phyloP scores from a whole-genome alignment of 495 filamentous ascomycete species.

The Penicillium nucicola region DNA sequence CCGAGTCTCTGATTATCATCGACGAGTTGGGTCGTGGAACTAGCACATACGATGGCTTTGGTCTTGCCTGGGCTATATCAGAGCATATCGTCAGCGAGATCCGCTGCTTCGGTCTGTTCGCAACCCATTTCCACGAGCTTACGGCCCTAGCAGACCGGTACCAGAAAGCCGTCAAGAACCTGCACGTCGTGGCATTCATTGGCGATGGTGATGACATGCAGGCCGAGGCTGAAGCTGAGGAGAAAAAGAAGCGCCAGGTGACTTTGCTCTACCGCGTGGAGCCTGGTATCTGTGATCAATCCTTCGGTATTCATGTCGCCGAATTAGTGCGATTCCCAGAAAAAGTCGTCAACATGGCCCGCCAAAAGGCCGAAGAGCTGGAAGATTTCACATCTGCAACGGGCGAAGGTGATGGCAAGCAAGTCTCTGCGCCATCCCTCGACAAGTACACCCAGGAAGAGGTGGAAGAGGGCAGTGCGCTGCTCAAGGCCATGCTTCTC shows the following conservation, averaged over 20 bases:
- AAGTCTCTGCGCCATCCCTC: conserved; percentile 34
- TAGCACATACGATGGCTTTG: conserved; percentile 98
- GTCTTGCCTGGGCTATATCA: conserved; percentile 96
- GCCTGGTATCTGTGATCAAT: conserved; percentile 93
- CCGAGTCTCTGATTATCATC: conserved; percentile 93
- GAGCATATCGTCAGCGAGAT: conserved; percentile 97
- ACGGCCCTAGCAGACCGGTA: conserved; percentile 84
- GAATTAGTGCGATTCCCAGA: conserved; percentile 97
- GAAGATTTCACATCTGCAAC: conserved; percentile 81
- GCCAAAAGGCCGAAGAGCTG: conserved; percentile 94
- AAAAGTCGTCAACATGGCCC: conserved; percentile 98
- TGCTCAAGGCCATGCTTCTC: conserved; percentile 81
- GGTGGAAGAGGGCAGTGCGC: conserved; percentile 81
- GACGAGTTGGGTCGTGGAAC: conserved; percentile 98
- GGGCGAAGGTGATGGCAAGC: conserved; percentile 55
- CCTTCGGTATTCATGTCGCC: conserved; percentile 96
- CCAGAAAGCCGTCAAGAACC: conserved; percentile 76
- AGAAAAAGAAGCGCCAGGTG: conserved; percentile 71
- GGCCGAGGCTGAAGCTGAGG: conserved; percentile 27
- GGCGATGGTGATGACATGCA: conserved; percentile 47
- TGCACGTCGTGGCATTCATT: conserved; percentile 96
- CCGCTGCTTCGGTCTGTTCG: conserved; percentile 87
- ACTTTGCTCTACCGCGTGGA: conserved; percentile 96
- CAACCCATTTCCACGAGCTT: conserved; percentile 97
- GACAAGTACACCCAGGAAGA: conserved; percentile 74